phyloP scores from a whole-genome alignment of 78 protist genomes.

The Capsaspora owczarzaki region DNA sequence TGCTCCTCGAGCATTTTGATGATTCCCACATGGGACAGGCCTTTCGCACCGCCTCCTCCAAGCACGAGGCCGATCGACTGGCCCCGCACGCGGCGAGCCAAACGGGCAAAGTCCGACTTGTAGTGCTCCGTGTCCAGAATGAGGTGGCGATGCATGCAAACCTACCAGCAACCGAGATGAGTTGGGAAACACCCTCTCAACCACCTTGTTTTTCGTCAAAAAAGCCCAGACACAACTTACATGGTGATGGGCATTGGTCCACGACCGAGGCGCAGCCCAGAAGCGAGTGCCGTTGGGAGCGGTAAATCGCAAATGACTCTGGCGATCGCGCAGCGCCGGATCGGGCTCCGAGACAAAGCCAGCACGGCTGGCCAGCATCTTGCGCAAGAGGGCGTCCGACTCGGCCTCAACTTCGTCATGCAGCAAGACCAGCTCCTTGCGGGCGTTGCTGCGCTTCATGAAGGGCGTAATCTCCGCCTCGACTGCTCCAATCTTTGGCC shows the following conservation, averaged over 20 bases:
- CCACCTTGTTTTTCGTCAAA: background rate
- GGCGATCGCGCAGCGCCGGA: too few relatives aligned
- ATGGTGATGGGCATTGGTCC: background rate
- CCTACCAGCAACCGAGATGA: background rate
- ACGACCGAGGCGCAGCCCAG: background rate
- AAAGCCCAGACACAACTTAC: background rate
- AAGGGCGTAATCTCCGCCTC: background rate
- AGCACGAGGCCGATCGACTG: conserved; percentile 2
- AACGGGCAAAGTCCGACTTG: background rate
- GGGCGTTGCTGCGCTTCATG: background rate
- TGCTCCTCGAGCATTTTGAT: conserved; percentile 2
- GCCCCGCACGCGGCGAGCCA: background rate
- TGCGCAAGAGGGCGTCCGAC: too few relatives aligned
- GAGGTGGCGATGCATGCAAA: background rate
- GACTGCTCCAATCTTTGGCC: background rate
- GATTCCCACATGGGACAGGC: conserved; percentile 20
- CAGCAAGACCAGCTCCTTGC: background rate
- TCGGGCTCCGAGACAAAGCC: too few relatives aligned
- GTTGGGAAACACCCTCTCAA: background rate
- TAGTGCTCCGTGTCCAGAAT: background rate
- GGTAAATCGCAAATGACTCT: too few relatives aligned
- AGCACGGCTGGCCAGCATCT: too few relatives aligned
- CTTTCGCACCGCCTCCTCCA: conserved; percentile 38
- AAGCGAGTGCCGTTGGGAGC: background rate
- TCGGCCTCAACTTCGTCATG: background rate